Percentiles rank a stretch among this genome's conserved stretches.
Evolutionary conservation across 108 stramenopile genomes (phyloP).

Genomic region (Pseudonitzschia multiseries): DNA sequence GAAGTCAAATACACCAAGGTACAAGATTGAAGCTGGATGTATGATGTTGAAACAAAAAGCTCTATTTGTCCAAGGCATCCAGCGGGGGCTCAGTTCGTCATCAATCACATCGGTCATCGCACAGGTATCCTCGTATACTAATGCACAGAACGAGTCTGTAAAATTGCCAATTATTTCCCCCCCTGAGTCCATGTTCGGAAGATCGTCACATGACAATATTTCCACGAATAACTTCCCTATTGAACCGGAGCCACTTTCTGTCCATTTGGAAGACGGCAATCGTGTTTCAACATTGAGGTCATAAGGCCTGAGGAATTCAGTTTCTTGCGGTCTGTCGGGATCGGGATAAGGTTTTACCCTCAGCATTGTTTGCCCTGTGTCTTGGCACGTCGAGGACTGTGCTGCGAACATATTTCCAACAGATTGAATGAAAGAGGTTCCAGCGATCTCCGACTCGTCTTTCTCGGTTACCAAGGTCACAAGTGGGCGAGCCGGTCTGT

Average conservation of each 20-base stretch:
- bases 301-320: constrained; percentile 46
- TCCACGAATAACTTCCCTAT: constrained; percentile 68
- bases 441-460: constrained; percentile 47
- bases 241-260: constrained; percentile 60
- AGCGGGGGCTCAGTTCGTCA: constrained; percentile 63
- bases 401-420: constrained; percentile 32
- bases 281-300: constrained; percentile 51
- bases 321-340: constrained; percentile 41
- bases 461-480: constrained; percentile 54
- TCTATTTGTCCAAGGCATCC: constrained; percentile 73
- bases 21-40: constrained; percentile 57
- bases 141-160: constrained; percentile 67
- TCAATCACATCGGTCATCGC: constrained; percentile 65
- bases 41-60: constrained; percentile 64
- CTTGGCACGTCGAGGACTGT: constrained; percentile 9
- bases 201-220: constrained; percentile 57
- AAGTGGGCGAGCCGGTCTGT: constrained; percentile 1
- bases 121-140: constrained; percentile 70
- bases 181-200: constrained; percentile 60
- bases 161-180: constrained; percentile 60
- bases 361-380: constrained; percentile 20
- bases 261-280: constrained; percentile 59
- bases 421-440: constrained; percentile 32
- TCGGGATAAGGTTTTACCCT: constrained; percentile 74
- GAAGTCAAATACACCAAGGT: constrained; percentile 64